Percentiles rank a stretch among this genome's conserved stretches.
These are phyloP conservation scores for Tricholoma matsutake DNA, from an alignment of 768 basidiomycete genomes.

Conservation along the genomic window DNA sequence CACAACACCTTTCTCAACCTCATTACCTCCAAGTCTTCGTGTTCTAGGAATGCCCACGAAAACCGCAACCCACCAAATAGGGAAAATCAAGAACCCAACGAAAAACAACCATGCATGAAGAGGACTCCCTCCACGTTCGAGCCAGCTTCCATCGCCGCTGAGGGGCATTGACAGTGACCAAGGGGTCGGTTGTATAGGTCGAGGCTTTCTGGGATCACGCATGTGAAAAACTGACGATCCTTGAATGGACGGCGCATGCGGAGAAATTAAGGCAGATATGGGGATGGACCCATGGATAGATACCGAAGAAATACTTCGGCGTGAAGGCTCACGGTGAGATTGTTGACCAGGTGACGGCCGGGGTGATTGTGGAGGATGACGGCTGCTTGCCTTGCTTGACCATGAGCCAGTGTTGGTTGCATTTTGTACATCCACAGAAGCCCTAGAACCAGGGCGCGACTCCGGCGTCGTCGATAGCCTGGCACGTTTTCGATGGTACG, in stretches of 20 bases:
- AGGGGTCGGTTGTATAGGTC: constrained; percentile 52
- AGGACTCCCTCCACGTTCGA: constrained; percentile 53
- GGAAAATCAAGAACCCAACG: constrained; percentile 64
- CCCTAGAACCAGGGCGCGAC: constrained; percentile 33
- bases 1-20: constrained; percentile 64
- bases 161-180: constrained; percentile 56
- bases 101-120: constrained; percentile 79
- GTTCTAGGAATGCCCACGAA: constrained; percentile 57
- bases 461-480: constrained; percentile 47
- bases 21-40: constrained; percentile 53
- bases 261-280: constrained; percentile 72
- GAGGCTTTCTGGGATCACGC: constrained; percentile 73
- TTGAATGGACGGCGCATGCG: constrained; percentile 70
- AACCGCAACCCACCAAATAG: constrained; percentile 60
- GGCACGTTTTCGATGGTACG: constrained; percentile 70
- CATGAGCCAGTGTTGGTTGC: constrained; percentile 45
- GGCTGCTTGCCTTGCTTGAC: constrained; percentile 36
- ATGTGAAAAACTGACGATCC: constrained; percentile 67
- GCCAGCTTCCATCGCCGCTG: constrained; percentile 35
- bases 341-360: constrained; percentile 21
- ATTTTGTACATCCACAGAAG: constrained; percentile 26
- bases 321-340: constrained; percentile 34
- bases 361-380: not conserved
- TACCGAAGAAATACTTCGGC: constrained; percentile 59
- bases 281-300: constrained; percentile 85